Conservation (phyloP, 495 filamentous ascomycete genomes). For the Bryoglossum gracile region DNA sequence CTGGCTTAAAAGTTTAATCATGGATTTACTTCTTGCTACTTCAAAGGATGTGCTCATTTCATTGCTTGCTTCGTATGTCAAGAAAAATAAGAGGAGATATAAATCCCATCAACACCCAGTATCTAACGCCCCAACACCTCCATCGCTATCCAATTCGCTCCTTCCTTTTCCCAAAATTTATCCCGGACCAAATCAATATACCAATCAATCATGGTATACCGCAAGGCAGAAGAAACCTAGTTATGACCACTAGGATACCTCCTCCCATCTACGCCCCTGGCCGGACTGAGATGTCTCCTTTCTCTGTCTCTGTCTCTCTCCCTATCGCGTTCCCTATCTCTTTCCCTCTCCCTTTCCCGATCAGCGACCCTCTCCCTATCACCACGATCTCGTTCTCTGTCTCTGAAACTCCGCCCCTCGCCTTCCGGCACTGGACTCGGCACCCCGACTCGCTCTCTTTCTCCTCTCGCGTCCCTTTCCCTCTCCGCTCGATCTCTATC, state of each 20-base stretch:
- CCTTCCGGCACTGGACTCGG: background rate
- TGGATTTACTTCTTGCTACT: too few species aligned
- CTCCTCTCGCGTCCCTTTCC: background rate
- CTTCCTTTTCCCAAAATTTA: too few species aligned
- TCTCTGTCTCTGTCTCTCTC: background rate
- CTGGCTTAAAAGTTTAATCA: too few species aligned
- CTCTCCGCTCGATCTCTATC: background rate
- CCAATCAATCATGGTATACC: too few species aligned
- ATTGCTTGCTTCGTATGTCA: too few species aligned
- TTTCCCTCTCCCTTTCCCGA: background rate
- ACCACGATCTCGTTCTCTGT: slow-evolving; percentile 8
- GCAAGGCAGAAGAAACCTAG: too few species aligned
- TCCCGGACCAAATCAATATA: too few species aligned
- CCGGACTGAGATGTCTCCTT: slow-evolving; percentile 1
- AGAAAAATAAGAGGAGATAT: too few species aligned
- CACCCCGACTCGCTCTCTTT: slow-evolving; percentile 11
- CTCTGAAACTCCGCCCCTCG: background rate
- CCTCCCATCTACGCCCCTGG: slow-evolving; percentile 20
- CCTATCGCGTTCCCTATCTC: slow-evolving; percentile 8
- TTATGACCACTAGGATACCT: slow-evolving; percentile 10
- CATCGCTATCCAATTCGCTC: too few species aligned
- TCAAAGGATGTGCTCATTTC: too few species aligned
- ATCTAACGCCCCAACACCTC: too few species aligned
- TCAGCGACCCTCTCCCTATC: background rate
- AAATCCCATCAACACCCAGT: too few species aligned